phyloP scores from a whole-genome alignment of 768 basidiomycete genomes.

The Russula dissimulans region DNA sequence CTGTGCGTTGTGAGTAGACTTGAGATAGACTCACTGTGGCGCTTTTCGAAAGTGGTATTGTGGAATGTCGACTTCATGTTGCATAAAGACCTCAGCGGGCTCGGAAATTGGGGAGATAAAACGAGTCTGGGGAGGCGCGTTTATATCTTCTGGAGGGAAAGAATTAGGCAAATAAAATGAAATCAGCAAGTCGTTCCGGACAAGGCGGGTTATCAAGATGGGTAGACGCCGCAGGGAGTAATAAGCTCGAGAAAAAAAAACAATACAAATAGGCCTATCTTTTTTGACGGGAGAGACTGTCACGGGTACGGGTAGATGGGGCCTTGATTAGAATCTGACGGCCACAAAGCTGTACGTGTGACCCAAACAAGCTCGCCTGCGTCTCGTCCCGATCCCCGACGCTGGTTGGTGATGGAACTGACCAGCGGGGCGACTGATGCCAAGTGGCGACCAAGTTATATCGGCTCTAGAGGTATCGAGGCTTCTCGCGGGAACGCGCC shows the following conservation, averaged over 20 bases:
- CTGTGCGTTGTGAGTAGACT: too few relatives aligned
- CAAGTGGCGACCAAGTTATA: not conserved
- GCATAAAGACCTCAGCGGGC: not conserved
- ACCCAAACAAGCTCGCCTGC: not conserved
- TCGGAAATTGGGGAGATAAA: not conserved
- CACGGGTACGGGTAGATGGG: not conserved
- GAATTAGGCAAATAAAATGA: constrained; percentile 13
- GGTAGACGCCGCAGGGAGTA: constrained; percentile 3
- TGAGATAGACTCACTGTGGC: constrained; percentile 8
- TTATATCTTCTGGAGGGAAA: constrained; percentile 16
- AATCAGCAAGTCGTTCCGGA: constrained; percentile 13
- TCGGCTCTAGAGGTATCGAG: not conserved
- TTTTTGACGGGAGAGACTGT: constrained; percentile 2
- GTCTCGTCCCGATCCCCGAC: not conserved
- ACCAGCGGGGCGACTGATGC: not conserved
- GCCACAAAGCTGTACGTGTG: not conserved
- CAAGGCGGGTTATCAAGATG: constrained; percentile 15
- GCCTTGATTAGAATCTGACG: constrained; percentile 3
- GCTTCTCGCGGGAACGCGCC: not conserved
- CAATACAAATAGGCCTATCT: constrained; percentile 5
- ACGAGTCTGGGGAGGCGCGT: not conserved
- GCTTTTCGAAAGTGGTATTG: constrained; percentile 1
- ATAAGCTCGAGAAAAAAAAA: constrained; percentile 6
- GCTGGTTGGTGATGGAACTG: not conserved
- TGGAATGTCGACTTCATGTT: constrained; percentile 2